phyloP scores from a whole-genome alignment of 2,329 filamentous ascomycete species.

The Raffaelea deltoideospora region DNA sequence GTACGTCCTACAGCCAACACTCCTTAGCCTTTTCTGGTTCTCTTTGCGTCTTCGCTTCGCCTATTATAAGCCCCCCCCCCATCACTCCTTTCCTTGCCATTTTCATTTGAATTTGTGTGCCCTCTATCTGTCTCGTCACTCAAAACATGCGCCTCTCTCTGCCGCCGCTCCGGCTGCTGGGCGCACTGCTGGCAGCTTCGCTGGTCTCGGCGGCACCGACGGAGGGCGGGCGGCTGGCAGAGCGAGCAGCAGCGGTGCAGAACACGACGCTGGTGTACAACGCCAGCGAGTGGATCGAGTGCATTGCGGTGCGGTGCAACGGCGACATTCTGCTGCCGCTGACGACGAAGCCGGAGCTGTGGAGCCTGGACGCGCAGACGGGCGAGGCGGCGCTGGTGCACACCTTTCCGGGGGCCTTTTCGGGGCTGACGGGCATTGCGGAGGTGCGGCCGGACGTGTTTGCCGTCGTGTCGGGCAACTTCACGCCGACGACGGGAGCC shows the following conservation, averaged over 20 bases:
- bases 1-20: too few relatives aligned
- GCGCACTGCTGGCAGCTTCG: too few relatives aligned
- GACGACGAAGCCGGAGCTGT: conserved; percentile 16
- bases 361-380: conserved; percentile 9
- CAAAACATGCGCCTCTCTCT: too few relatives aligned
- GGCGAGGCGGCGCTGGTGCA: background rate
- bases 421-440: conserved; percentile 14
- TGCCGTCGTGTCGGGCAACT: conserved; percentile 14
- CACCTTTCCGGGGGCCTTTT: background rate
- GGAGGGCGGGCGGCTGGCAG: too few relatives aligned
- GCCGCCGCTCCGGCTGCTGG: too few relatives aligned
- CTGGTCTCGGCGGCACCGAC: too few relatives aligned
- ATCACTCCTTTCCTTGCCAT: too few relatives aligned
- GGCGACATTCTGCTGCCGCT: conserved; percentile 16
- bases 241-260: background rate
- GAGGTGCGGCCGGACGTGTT: conserved; percentile 16
- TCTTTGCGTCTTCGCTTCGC: too few relatives aligned
- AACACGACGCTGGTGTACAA: conserved; percentile 3
- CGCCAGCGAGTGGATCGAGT: conserved; percentile 13
- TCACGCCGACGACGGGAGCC: background rate
- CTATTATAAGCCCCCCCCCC: too few relatives aligned
- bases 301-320: conserved; percentile 15
- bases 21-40: too few relatives aligned
- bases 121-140: too few relatives aligned
- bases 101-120: too few relatives aligned